Evolutionary conservation across 2,329 filamentous ascomycete species (phyloP).

Genomic region (Penicillium brasilianum): DNA sequence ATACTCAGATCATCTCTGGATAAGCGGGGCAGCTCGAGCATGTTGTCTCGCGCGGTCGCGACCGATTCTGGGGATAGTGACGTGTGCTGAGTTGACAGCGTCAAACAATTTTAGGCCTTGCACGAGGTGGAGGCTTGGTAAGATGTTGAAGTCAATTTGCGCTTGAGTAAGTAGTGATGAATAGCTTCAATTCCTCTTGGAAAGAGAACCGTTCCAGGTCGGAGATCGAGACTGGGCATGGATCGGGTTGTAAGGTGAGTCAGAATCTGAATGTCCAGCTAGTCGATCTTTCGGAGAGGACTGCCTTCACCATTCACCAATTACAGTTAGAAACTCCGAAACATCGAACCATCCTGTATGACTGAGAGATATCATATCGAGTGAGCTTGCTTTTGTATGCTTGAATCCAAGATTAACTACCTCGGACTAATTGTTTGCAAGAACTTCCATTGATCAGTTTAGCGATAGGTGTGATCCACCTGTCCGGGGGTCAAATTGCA

Average conservation of each 20-base stretch:
- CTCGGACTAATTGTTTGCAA: not conserved
- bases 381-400: not conserved
- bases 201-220: not conserved
- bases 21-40: not conserved
- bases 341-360: too few relatives aligned
- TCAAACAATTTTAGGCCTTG: not conserved
- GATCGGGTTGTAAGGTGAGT: not conserved
- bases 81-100: not conserved
- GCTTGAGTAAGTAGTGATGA: not conserved
- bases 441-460: not conserved
- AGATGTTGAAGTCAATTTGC: too few relatives aligned
- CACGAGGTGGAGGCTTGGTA: not conserved
- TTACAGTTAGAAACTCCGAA: not conserved
- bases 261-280: not conserved
- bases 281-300: not conserved
- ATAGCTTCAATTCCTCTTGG: not conserved
- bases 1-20: conserved; percentile 7
- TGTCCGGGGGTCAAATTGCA: not conserved
- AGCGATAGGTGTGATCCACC: not conserved
- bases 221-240: not conserved
- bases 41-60: not conserved
- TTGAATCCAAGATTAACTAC: not conserved
- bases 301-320: too few relatives aligned
- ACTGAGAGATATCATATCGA: not conserved
- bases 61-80: not conserved